phyloP scores from a whole-genome alignment of 2,329 filamentous ascomycete genomes.

The Talaromyces sp. region DNA sequence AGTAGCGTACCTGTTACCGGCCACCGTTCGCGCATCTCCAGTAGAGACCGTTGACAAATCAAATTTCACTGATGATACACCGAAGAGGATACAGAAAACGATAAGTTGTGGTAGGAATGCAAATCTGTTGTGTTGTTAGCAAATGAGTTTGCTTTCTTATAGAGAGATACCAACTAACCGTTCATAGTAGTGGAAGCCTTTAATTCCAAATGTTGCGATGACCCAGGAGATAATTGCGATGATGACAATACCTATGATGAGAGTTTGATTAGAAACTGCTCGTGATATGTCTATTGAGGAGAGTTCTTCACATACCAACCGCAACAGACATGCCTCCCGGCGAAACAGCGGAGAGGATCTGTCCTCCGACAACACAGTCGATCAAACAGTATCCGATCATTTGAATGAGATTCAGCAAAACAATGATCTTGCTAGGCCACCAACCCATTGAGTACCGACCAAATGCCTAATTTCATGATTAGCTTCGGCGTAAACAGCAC shows the following conservation, averaged over 20 bases:
- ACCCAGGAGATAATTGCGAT: constrained; percentile 64
- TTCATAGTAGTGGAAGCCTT: constrained; percentile 69
- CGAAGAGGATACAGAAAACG: constrained; percentile 63
- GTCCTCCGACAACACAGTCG: constrained; percentile 67
- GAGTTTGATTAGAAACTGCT: not conserved
- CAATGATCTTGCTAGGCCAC: constrained; percentile 66
- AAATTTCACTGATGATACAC: constrained; percentile 63
- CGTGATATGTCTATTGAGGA: not conserved
- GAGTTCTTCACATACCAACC: constrained; percentile 51
- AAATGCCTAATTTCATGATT: constrained; percentile 47
- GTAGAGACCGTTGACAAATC: constrained; percentile 56
- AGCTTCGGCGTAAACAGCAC: not conserved
- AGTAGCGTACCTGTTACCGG: constrained; percentile 47
- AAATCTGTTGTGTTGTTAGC: constrained; percentile 44
- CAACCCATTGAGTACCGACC: constrained; percentile 66
- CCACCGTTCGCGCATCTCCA: constrained; percentile 56
- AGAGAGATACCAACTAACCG: constrained; percentile 43
- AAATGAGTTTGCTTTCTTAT: not conserved
- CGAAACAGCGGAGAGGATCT: constrained; percentile 69
- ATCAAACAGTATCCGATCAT: constrained; percentile 66
- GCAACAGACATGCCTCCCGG: constrained; percentile 61
- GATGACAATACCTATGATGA: constrained; percentile 60
- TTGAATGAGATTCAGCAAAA: constrained; percentile 64
- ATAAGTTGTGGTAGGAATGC: constrained; percentile 67
- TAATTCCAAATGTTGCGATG: constrained; percentile 69